Conservation (phyloP, 2,329 filamentous ascomycete species). For the Sporothrix brasiliensis region DNA sequence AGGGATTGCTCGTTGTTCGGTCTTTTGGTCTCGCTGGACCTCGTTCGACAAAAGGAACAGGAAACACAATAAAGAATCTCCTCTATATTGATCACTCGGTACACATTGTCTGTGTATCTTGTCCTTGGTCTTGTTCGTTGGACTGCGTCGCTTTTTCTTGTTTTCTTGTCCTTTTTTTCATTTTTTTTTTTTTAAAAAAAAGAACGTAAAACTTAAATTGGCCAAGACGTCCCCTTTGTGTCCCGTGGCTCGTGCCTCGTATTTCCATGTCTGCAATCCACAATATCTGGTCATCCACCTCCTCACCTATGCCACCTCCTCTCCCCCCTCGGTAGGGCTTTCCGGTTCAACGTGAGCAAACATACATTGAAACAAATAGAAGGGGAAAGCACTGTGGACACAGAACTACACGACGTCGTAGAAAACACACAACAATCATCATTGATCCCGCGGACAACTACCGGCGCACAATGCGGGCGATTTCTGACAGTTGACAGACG, state of each 20-base stretch:
- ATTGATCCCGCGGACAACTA: background rate
- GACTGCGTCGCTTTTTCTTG: background rate
- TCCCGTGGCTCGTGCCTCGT: background rate
- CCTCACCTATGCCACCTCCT: no score
- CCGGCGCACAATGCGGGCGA: slow-evolving; percentile 5
- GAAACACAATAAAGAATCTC: slow-evolving; percentile 5
- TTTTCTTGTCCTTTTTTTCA: background rate
- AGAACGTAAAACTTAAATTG: background rate
- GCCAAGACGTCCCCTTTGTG: background rate
- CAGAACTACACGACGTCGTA: background rate
- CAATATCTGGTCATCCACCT: background rate
- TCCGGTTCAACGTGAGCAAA: slow-evolving; percentile 14
- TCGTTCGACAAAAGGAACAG: background rate
- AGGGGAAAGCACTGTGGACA: background rate
- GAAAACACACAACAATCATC: no score
- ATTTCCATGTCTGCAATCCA: background rate
- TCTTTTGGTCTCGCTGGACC: background rate
- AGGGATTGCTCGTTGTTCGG: background rate
- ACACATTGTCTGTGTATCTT: background rate
- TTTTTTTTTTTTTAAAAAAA: no score
- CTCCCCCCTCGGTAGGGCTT: slow-evolving; percentile 25
- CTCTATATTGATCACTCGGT: background rate
- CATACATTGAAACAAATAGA: slow-evolving; percentile 27
- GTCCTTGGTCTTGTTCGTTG: no score
- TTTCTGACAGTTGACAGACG: slow-evolving; percentile 30